Evolutionary conservation across 73 alveolate genomes (phyloP).

Genomic region (Tetrahymena malaccensis): DNA sequence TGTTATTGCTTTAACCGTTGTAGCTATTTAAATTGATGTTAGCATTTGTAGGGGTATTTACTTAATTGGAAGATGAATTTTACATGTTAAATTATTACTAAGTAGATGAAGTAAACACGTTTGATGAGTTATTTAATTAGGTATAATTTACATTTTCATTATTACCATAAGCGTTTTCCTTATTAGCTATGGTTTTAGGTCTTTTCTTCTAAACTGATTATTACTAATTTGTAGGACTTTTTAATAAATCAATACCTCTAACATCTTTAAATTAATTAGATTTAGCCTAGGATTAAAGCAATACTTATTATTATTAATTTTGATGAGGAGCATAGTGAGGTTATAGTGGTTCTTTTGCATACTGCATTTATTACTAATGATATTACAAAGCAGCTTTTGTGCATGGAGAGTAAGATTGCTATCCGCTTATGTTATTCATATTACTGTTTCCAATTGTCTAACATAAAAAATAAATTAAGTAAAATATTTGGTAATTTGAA

Average conservation of each 20-base stretch:
- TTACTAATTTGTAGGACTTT: background rate
- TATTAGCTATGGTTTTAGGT: background rate
- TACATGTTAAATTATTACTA: background rate
- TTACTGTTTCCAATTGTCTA: background rate
- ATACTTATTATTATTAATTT: background rate
- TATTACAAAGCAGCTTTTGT: background rate
- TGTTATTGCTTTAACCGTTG: background rate
- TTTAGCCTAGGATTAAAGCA: background rate
- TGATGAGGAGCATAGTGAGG: background rate
- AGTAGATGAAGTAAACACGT: background rate
- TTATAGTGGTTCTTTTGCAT: background rate
- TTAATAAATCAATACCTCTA: background rate
- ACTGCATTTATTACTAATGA: background rate
- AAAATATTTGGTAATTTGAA: background rate
- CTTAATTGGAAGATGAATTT: background rate
- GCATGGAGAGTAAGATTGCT: background rate
- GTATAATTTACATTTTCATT: background rate
- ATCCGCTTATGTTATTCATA: background rate
- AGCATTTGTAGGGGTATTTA: background rate
- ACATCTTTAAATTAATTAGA: background rate
- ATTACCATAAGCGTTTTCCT: background rate
- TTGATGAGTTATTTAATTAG: background rate
- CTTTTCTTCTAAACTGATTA: background rate
- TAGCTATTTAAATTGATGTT: background rate
- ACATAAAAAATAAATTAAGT: no score